phyloP scores from a whole-genome alignment of 768 basidiomycete species.

The Rhizopogon rudus region DNA sequence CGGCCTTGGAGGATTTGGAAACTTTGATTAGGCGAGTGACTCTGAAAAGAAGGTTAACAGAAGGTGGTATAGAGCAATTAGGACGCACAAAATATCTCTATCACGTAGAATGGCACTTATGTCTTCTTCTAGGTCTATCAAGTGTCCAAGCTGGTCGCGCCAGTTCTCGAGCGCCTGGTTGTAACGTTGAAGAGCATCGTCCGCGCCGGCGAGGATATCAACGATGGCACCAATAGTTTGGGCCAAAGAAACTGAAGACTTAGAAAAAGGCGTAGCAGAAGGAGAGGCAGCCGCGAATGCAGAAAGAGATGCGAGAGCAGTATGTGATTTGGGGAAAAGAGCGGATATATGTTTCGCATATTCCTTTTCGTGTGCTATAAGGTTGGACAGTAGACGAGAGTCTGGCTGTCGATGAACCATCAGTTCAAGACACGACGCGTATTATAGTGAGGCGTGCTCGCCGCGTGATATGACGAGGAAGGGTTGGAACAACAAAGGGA shows the following conservation, averaged over 20 bases:
- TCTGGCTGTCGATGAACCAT: conserved; percentile 77
- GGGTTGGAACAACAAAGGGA: background rate
- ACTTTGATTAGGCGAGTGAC: conserved; percentile 78
- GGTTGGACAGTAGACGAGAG: conserved; percentile 64
- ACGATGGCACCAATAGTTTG: conserved; percentile 37
- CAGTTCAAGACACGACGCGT: too few species aligned
- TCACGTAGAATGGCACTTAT: conserved; percentile 66
- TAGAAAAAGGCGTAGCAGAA: conserved; percentile 44
- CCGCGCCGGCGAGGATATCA: conserved; percentile 53
- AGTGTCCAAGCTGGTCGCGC: conserved; percentile 50
- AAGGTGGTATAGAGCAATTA: background rate
- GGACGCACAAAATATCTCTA: conserved; percentile 73
- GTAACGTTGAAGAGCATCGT: conserved; percentile 65
- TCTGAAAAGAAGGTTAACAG: conserved; percentile 29
- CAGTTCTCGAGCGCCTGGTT: conserved; percentile 58
- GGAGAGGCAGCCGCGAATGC: conserved; percentile 71
- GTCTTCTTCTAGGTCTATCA: conserved; percentile 72
- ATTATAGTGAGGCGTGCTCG: background rate
- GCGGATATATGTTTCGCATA: conserved; percentile 56
- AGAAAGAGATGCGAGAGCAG: conserved; percentile 59
- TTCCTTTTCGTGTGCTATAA: conserved; percentile 67
- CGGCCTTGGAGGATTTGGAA: conserved; percentile 50
- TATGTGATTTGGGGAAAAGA: conserved; percentile 54
- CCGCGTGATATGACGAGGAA: background rate
- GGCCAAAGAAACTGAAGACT: conserved; percentile 12